Conservation (phyloP, 2,329 filamentous ascomycete species). For the Phialophora verrucosa region DNA sequence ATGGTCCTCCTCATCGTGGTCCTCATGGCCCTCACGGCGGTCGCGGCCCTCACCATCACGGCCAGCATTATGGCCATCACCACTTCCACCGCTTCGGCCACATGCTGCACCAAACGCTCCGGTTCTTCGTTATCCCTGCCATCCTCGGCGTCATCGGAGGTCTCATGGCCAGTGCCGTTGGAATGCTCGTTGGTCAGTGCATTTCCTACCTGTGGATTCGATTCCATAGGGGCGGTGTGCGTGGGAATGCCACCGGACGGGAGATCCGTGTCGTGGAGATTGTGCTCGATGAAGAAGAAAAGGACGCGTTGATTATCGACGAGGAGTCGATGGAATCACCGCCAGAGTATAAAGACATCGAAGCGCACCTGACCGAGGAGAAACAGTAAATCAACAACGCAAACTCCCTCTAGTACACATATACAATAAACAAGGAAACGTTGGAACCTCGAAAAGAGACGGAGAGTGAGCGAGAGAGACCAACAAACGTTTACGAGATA, state of each 20-base stretch:
- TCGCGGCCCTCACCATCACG: conserved; percentile 40
- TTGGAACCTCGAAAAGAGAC: background rate
- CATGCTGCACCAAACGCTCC: conserved; percentile 50
- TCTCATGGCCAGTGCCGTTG: conserved; percentile 52
- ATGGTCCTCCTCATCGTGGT: conserved; percentile 24
- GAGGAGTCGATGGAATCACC: conserved; percentile 40
- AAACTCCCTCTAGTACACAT: background rate
- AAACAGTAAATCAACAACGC: conserved; percentile 35
- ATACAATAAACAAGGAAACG: background rate
- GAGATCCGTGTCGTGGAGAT: conserved; percentile 44
- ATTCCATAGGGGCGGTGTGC: conserved; percentile 42
- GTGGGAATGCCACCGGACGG: conserved; percentile 36
- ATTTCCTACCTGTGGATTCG: conserved; percentile 54
- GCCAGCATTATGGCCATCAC: conserved; percentile 44
- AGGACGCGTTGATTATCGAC: conserved; percentile 47
- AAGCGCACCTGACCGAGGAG: conserved; percentile 37
- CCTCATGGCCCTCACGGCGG: conserved; percentile 28
- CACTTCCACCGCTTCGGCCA: conserved; percentile 39
- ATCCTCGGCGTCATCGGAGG: conserved; percentile 53
- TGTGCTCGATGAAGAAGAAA: conserved; percentile 43
- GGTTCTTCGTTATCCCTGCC: conserved; percentile 53
- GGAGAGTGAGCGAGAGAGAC: background rate
- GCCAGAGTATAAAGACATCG: conserved; percentile 43
- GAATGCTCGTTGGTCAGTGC: conserved; percentile 55
- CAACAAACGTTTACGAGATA: conserved; percentile 23